These are phyloP conservation scores for Dicorynia guianensis DNA, from an alignment of 306 rosid species.

Conservation along the genomic window DNA sequence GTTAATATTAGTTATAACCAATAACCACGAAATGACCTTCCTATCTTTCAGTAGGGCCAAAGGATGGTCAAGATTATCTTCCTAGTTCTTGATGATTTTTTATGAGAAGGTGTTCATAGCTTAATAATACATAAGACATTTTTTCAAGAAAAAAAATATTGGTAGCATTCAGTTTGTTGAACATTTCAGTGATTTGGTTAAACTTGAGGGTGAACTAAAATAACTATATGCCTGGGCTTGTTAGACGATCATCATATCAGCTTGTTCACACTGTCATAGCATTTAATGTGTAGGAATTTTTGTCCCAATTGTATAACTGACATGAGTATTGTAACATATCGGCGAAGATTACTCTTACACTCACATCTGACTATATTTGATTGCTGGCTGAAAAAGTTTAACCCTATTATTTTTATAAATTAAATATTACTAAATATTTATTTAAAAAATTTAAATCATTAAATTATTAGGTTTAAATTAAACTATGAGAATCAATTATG, in stretches of 20 bases:
- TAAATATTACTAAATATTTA: too few species aligned
- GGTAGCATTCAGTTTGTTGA: too few species aligned
- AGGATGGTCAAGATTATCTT: constrained; percentile 26
- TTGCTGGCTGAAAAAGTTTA: too few species aligned
- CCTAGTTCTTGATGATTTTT: constrained; percentile 19
- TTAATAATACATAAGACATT: not conserved
- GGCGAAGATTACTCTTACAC: not conserved
- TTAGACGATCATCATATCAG: not conserved
- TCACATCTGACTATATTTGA: too few species aligned
- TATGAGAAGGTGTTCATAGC: not conserved
- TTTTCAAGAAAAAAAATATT: too few species aligned
- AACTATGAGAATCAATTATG: too few species aligned
- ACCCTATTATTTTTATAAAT: too few species aligned
- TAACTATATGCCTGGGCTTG: not conserved
- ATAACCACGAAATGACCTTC: constrained; percentile 65
- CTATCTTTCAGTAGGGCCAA: constrained; percentile 62
- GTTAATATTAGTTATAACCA: constrained; percentile 41
- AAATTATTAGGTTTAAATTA: too few species aligned
- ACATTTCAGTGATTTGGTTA: too few species aligned
- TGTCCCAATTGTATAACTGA: not conserved
- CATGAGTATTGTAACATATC: not conserved
- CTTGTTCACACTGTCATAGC: not conserved
- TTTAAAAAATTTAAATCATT: too few species aligned
- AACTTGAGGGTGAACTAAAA: not conserved
- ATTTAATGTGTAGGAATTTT: too few species aligned